Base-by-base conservation (phyloP, 257 asterid species). In the Scutellaria barbata region DNA sequence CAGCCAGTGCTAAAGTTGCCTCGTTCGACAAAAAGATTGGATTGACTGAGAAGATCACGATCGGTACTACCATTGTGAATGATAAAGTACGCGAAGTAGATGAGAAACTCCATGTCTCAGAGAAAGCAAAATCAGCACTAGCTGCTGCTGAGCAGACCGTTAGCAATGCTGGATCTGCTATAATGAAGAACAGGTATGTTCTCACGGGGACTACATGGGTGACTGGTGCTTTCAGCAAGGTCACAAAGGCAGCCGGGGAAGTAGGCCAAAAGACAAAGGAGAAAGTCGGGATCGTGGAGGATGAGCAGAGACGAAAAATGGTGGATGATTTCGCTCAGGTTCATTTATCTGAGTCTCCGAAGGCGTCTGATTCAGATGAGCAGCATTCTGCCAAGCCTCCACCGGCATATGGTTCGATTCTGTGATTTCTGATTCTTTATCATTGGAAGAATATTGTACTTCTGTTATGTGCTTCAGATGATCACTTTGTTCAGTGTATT, bases 111-210 rank as follows among this genome's bases (percentile, higher is more conserved):
- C 98, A 88, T 4, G 96, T 90, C 39, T 86, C 96, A 0, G 96
- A 90, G 78, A 92, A 90, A 77, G 96, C 96, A n/a, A 90, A 87
- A 77, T 79, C 92, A 16, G 96, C 96, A 39, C 59, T 86, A 20
- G 90, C 90, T 14, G 95, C 85, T 65, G 98, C 96, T 16, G 98
- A 88, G 89, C 96, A 90, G 59, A 88, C 89, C 3, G 96, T 90
- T 10, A 86, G 89, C 35, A 86, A 35, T 70, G 96, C 98, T 41
- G 96, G 96, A 70, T 76, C 92, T 8, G 92, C 96, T 58, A 88
- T 92, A 13, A 92, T 90, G 98, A 90, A 90, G 83, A 92, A 92
- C 70, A 80, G 96, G 12, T 92, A 92, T n/a, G 63, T 92, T 10
- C 89, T 92, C 20, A 81, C 96, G 0, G 96, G 96, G 39, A 79